phyloP scores from a whole-genome alignment of 2,329 filamentous ascomycete species.

The Berkeleyomyces basicola region DNA sequence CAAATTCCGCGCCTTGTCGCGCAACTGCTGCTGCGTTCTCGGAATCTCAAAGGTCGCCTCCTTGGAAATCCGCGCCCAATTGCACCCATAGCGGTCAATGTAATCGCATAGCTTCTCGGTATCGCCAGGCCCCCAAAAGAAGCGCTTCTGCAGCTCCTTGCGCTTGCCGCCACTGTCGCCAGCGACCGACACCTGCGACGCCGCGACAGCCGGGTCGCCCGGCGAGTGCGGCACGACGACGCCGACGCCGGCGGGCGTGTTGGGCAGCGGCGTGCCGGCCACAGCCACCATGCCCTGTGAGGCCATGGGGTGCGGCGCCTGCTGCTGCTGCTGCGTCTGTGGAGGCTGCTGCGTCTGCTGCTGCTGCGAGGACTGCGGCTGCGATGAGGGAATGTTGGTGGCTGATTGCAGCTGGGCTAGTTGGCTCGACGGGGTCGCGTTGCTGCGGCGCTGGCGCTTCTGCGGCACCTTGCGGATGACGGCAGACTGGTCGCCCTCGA shows the following conservation, averaged over 20 bases:
- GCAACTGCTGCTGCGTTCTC: constrained; percentile 38
- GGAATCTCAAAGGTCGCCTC: constrained; percentile 15
- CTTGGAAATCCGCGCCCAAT: constrained; percentile 14
- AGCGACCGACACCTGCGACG: background rate
- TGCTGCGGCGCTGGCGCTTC: constrained; percentile 13
- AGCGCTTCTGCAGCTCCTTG: constrained; percentile 13
- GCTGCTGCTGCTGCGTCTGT: background rate
- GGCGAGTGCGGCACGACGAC: background rate
- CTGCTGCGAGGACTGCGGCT: too few relatives aligned
- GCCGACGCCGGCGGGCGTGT: background rate
- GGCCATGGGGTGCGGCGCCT: background rate
- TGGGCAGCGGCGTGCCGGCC: constrained; percentile 1
- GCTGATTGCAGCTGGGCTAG: constrained; percentile 10
- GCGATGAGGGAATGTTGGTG: background rate
- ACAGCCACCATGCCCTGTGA: background rate
- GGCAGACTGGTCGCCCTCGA: background rate
- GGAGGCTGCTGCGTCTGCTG: background rate
- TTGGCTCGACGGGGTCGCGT: constrained; percentile 10
- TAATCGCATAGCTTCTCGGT: constrained; percentile 9
- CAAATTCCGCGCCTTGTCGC: constrained; percentile 40
- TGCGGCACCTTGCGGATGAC: constrained; percentile 11
- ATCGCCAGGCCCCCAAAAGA: constrained; percentile 17
- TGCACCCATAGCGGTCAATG: constrained; percentile 13
- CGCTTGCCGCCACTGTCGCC: constrained; percentile 1
- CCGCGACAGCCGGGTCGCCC: background rate